Evolutionary conservation across 2,329 filamentous ascomycete species (phyloP).

Genomic region (Cercospora sp.): DNA sequence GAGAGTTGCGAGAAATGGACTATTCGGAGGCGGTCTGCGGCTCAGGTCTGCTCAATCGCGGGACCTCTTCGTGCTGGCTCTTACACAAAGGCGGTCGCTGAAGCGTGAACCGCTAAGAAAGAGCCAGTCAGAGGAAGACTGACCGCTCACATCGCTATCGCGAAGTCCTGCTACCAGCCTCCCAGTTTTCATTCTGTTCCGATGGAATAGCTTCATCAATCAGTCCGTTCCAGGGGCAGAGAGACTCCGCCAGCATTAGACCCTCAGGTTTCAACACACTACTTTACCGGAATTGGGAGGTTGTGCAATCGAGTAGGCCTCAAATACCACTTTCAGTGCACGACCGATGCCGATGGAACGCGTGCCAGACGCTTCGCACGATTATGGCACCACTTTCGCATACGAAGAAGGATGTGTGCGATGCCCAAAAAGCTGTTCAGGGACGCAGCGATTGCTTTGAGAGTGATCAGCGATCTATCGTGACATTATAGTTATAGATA

Average conservation of each 20-base stretch:
- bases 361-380: background rate
- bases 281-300: background rate
- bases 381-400: background rate
- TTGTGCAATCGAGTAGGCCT: background rate
- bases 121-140: background rate
- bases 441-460: background rate
- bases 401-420: background rate
- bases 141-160: background rate
- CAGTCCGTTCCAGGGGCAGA: background rate
- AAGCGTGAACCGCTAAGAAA: background rate
- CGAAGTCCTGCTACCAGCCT: background rate
- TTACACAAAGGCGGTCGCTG: background rate
- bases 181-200: background rate
- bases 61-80: background rate
- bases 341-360: background rate
- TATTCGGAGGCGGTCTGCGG: background rate
- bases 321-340: background rate
- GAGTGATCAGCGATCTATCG: background rate
- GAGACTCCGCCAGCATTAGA: background rate
- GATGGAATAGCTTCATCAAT: background rate
- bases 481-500: background rate
- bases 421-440: background rate
- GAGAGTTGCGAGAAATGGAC: background rate
- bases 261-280: background rate
- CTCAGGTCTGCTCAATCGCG: background rate